Evolutionary conservation across 352 stramenopile species (phyloP), one percentile per base, ranked within the genome.

Genomic region (Halophytophthora polymorphica): DNA sequence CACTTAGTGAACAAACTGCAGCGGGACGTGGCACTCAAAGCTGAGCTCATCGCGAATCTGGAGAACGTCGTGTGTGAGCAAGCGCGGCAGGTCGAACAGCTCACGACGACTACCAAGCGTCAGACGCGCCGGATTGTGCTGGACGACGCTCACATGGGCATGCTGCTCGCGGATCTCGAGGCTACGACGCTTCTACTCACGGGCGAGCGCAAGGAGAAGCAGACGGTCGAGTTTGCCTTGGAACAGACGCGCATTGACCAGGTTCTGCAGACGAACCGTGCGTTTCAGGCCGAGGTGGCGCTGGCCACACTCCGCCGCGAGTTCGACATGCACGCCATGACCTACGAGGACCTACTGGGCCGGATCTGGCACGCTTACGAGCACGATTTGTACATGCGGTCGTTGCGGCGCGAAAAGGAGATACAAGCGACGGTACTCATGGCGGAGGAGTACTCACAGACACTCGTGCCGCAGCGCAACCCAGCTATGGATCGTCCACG

Each of bases 331-430:
- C 70, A 87, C 25, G 58, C 64, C 21, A 71, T 70, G 6, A 46
- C 38, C 2, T 68, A 70, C 14, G 82, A 90, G 48, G 79, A 93
- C 34, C 28, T 90, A 1, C 38, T 85, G 34, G 55, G 41, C 13
- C 73, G 60, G n/a, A 78, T 89, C 19, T 69, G 73, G 58, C 77
- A 66, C 13, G 66, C 66, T 23, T 87, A 88, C 47, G 74, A 90
- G 43, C 56, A 84, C 25, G 60, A 81, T 4, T 45, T 82, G 38
- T 73, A 83, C 39, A 86, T 87, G 80, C 42, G 58, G 10, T 88
- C 77, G 21, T 52, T 85, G 7, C 65, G 82, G 3, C 60, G 75
- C 2, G 64, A 88, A 8, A 69, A 88, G 46, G 71, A 56, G 1
- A 50, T 85, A 15, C 82, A 92, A 58, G 82, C 82, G 2, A 88